Evolutionary conservation across 495 filamentous ascomycete genomes (phyloP).

Genomic region (Elasticomyces elasticus): DNA sequence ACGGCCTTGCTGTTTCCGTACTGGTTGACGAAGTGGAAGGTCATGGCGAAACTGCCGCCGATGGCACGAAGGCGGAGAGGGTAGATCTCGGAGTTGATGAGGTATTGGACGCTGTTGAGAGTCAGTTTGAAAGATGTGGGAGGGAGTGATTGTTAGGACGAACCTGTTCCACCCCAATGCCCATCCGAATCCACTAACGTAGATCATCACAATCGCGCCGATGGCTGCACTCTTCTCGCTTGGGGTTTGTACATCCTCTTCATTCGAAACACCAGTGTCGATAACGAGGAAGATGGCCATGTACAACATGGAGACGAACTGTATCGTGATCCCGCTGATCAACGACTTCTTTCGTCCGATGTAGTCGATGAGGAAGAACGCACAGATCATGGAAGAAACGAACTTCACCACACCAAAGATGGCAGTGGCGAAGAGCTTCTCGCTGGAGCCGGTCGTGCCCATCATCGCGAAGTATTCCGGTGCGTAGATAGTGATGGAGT

Average conservation of each 20-base stretch:
- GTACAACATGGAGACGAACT: conserved; percentile 60
- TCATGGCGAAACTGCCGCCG: conserved; percentile 27
- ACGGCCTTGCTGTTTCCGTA: conserved; percentile 53
- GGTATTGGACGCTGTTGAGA: conserved; percentile 39
- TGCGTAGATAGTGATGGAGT: conserved; percentile 55
- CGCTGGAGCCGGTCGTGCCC: conserved; percentile 50
- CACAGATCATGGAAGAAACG: conserved; percentile 47
- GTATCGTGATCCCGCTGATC: conserved; percentile 62
- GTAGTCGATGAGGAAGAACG: conserved; percentile 57
- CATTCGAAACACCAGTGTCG: conserved; percentile 36
- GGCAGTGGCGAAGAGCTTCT: conserved; percentile 55
- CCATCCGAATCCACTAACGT: conserved; percentile 42
- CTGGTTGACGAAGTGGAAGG: conserved; percentile 46
- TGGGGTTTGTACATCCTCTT: conserved; percentile 2
- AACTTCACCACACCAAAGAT: conserved; percentile 66
- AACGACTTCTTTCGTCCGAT: conserved; percentile 61
- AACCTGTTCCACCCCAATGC: conserved; percentile 57
- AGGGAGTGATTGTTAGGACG: background rate
- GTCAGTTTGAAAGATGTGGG: background rate
- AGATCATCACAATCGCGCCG: conserved; percentile 31
- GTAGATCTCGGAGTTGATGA: conserved; percentile 67
- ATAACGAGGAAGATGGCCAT: conserved; percentile 69
- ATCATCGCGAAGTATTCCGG: conserved; percentile 56
- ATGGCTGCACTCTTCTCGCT: conserved; percentile 23
- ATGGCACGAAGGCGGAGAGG: conserved; percentile 39